Evolutionary conservation across 106 monocot species (phyloP).

Genomic region (Amphibolis antarctica): DNA sequence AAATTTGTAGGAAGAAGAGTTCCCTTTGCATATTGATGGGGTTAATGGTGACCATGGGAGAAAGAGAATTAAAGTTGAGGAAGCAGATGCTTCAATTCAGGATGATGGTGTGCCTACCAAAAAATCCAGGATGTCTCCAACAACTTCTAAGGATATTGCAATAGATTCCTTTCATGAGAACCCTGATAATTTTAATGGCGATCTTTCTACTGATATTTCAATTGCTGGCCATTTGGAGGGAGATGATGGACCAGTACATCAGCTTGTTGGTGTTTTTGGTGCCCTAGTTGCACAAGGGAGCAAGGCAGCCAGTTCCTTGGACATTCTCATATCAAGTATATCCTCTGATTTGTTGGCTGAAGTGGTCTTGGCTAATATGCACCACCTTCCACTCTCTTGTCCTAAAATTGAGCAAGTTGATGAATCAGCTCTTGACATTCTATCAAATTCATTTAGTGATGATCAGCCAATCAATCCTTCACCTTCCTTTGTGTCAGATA

Average conservation of each 20-base stretch:
- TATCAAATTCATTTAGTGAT: neutral
- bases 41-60: conserved; percentile 17
- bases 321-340: conserved; percentile 84
- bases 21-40: conserved; percentile 14
- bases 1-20: conserved; percentile 33
- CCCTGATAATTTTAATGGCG: conserved; percentile 17
- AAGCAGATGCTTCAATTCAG: conserved; percentile 19
- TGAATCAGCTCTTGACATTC: conserved; percentile 3
- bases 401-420: conserved; percentile 38
- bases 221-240: conserved; percentile 14
- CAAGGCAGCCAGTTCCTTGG: conserved; percentile 59
- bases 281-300: conserved; percentile 84
- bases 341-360: conserved; percentile 92
- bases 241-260: conserved; percentile 60
- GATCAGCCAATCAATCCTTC: conserved; percentile 6
- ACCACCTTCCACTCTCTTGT: conserved; percentile 44
- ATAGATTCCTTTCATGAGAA: conserved; percentile 20
- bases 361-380: conserved; percentile 82
- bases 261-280: conserved; percentile 85
- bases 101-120: conserved; percentile 40
- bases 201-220: conserved; percentile 8
- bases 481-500: conserved; percentile 22
- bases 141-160: conserved; percentile 11
- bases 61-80: conserved; percentile 47
- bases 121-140: conserved; percentile 25